Conservation (phyloP, 2,329 filamentous ascomycete species). For the Achaetomium macrosporum region DNA sequence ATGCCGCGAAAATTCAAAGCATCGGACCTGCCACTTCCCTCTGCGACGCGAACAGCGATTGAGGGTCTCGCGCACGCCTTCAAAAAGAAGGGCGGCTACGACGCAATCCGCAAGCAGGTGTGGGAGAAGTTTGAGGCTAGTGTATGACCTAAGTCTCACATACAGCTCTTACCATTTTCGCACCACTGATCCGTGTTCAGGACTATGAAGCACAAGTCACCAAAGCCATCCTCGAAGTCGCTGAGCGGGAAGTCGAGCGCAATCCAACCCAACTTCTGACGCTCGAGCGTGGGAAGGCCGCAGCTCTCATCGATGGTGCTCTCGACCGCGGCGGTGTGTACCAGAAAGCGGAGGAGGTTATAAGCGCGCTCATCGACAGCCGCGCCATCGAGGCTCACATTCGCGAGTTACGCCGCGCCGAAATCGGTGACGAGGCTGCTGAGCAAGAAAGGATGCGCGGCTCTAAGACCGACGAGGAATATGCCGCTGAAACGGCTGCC, state of each 20-base stretch:
- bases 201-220: slow-evolving; percentile 64
- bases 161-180: not conserved
- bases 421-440: slow-evolving; percentile 65
- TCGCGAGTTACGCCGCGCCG: slow-evolving; percentile 59
- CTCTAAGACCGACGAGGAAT: slow-evolving; percentile 67
- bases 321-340: slow-evolving; percentile 73
- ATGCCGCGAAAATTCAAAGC: slow-evolving; percentile 52
- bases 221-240: slow-evolving; percentile 61
- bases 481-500: slow-evolving; percentile 59
- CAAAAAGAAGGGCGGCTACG: slow-evolving; percentile 82
- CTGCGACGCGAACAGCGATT: slow-evolving; percentile 66
- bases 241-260: slow-evolving; percentile 67
- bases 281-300: slow-evolving; percentile 67
- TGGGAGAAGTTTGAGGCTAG: slow-evolving; percentile 69
- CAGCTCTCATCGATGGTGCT: slow-evolving; percentile 70
- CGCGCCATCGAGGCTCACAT: slow-evolving; percentile 63
- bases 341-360: slow-evolving; percentile 60
- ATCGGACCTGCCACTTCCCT: slow-evolving; percentile 67
- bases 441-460: slow-evolving; percentile 59
- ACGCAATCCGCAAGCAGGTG: slow-evolving; percentile 67
- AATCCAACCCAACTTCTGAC: slow-evolving; percentile 66
- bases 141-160: slow-evolving; percentile 40
- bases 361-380: slow-evolving; percentile 63
- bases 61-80: slow-evolving; percentile 72
- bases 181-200: slow-evolving; percentile 35